A percentile compares a stretch with the other conserved stretches of the same genome.
These are phyloP conservation scores for Arthrobotrys conoides DNA, from an alignment of 2,329 filamentous ascomycete genomes.

Conservation along the genomic window DNA sequence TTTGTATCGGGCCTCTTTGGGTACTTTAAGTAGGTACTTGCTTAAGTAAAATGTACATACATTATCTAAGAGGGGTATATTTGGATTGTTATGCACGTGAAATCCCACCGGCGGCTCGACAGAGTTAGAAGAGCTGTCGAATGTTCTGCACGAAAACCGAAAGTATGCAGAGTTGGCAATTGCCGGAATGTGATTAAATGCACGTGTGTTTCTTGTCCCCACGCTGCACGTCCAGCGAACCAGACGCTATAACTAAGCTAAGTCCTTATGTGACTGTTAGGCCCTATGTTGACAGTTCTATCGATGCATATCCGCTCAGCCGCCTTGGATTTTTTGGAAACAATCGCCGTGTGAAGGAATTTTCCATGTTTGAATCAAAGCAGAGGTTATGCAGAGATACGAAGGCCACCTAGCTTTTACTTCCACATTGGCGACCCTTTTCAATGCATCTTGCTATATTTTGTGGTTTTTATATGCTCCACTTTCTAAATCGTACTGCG, in stretches of 20 bases:
- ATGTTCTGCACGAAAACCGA: slow-evolving; percentile 26
- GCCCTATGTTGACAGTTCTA: background rate
- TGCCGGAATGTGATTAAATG: slow-evolving; percentile 29
- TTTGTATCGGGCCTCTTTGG: background rate
- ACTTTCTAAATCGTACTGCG: background rate
- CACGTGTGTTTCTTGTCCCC: slow-evolving; percentile 20
- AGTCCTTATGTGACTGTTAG: background rate
- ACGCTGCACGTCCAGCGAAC: slow-evolving; percentile 26
- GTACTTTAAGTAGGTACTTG: slow-evolving; percentile 61
- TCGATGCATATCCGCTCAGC: slow-evolving; percentile 1
- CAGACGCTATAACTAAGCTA: slow-evolving; percentile 3
- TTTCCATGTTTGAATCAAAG: slow-evolving; percentile 6
- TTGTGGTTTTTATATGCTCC: background rate
- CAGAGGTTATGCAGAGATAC: slow-evolving; percentile 24
- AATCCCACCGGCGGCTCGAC: slow-evolving; percentile 21
- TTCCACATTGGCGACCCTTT: background rate
- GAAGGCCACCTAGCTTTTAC: background rate
- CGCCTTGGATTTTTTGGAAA: slow-evolving; percentile 4
- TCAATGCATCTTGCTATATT: background rate
- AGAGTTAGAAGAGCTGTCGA: slow-evolving; percentile 3
- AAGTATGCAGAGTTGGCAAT: slow-evolving; percentile 7
- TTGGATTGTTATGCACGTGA: slow-evolving; percentile 29
- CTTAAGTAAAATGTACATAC: background rate
- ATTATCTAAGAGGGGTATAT: slow-evolving; percentile 17
- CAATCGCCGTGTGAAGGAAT: background rate